Conservation (phyloP, 2,329 filamentous ascomycete species). For the Kalaharituber pfeilii region DNA sequence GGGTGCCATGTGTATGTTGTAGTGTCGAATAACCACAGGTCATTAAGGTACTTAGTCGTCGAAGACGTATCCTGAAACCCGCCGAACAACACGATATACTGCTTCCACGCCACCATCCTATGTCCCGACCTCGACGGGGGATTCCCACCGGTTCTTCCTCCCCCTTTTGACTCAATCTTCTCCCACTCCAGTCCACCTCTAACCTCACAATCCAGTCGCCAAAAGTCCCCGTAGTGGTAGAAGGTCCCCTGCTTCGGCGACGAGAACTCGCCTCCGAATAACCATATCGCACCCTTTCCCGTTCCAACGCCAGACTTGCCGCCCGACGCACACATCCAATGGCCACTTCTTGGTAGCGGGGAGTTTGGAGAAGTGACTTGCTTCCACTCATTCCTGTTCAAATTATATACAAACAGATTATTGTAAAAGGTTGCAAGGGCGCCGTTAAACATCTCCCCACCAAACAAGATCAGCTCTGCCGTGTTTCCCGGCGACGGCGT, state of each 20-base stretch:
- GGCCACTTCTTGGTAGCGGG: constrained; percentile 74
- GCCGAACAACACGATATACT: constrained; percentile 88
- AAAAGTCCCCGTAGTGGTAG: constrained; percentile 98
- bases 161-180: constrained; percentile 54
- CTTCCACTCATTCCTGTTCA: constrained; percentile 62
- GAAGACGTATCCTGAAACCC: constrained; percentile 94
- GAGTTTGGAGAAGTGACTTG: constrained; percentile 80
- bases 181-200: constrained; percentile 56
- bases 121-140: constrained; percentile 53
- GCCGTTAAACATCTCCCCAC: constrained; percentile 91
- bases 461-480: constrained; percentile 80
- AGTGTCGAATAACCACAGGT: constrained; percentile 93
- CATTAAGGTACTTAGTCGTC: constrained; percentile 70
- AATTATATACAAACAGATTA: constrained; percentile 44
- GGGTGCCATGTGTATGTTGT: constrained; percentile 69
- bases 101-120: constrained; percentile 91
- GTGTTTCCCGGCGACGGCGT: constrained; percentile 70
- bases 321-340: constrained; percentile 37
- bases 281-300: constrained; percentile 62
- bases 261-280: constrained; percentile 94
- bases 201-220: constrained; percentile 66
- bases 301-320: constrained; percentile 54
- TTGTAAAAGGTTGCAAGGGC: constrained; percentile 58
- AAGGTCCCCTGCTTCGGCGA: constrained; percentile 95
- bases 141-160: constrained; percentile 6